These are phyloP conservation scores for Penstemon davidsonii DNA, from an alignment of 257 asterid species.

Conservation along the genomic window DNA sequence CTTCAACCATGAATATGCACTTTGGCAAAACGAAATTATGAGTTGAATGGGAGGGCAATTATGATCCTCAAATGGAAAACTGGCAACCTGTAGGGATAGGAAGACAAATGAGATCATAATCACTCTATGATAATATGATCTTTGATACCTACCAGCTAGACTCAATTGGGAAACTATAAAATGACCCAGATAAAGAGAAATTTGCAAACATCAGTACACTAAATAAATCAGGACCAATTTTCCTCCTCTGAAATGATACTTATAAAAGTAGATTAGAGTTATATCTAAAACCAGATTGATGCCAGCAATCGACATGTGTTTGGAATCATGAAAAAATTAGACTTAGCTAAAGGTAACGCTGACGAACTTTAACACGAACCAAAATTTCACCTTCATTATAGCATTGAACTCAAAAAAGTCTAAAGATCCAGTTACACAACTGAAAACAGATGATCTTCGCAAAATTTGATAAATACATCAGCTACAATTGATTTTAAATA, in stretches of 20 bases:
- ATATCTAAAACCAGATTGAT: neutral
- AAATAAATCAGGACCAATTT: neutral
- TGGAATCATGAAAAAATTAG: slow-evolving; percentile 5
- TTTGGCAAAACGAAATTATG: slow-evolving; percentile 87
- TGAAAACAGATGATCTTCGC: slow-evolving; percentile 4
- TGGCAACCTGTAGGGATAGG: slow-evolving; percentile 65
- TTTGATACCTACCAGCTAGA: slow-evolving; percentile 15
- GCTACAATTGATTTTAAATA: neutral
- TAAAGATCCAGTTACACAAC: neutral
- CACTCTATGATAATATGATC: slow-evolving; percentile 5
- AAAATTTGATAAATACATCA: neutral
- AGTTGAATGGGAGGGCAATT: slow-evolving; percentile 98
- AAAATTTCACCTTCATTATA: slow-evolving; percentile 7
- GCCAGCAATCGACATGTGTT: neutral
- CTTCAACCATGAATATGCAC: slow-evolving; percentile 99
- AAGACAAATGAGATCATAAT: slow-evolving; percentile 8
- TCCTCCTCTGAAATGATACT: slow-evolving; percentile 1
- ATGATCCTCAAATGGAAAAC: slow-evolving; percentile 97
- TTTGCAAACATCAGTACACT: neutral
- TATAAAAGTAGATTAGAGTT: neutral
- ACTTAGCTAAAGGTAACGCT: neutral
- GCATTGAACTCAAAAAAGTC: neutral
- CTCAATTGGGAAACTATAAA: slow-evolving; percentile 9
- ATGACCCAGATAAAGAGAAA: slow-evolving; percentile 10
- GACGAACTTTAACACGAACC: neutral